Evolutionary conservation across 2,329 filamentous ascomycete genomes (phyloP).

Genomic region (Knufia petricola): DNA sequence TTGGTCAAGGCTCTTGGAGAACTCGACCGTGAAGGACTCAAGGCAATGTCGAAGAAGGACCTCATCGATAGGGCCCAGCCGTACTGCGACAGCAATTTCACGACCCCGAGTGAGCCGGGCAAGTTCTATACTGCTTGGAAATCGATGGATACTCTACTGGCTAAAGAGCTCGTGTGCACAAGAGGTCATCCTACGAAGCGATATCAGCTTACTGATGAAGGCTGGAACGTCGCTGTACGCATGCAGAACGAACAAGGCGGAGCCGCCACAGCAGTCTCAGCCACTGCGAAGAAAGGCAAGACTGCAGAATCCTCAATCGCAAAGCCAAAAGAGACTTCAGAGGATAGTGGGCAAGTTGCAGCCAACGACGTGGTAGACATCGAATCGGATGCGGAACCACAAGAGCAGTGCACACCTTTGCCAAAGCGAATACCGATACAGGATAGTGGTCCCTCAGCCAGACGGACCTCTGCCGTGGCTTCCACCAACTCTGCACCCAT

Average conservation of each 20-base stretch:
- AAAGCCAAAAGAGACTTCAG: neutral
- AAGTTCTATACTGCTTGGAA: conserved; percentile 74
- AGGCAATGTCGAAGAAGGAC: conserved; percentile 57
- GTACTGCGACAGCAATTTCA: conserved; percentile 65
- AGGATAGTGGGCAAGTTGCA: too few relatives aligned
- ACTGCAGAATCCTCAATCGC: neutral
- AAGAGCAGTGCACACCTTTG: neutral
- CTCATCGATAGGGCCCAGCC: conserved; percentile 61
- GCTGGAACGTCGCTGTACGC: conserved; percentile 62
- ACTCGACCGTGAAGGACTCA: conserved; percentile 44
- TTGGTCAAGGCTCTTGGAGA: conserved; percentile 58
- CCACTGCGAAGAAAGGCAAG: neutral
- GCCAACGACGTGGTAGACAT: neutral
- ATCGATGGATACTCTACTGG: conserved; percentile 65
- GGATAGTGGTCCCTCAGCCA: conserved; percentile 7
- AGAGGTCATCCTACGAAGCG: conserved; percentile 57
- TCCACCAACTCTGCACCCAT: conserved; percentile 34
- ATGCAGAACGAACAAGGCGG: conserved; percentile 10
- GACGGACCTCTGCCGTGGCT: neutral
- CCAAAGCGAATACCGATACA: conserved; percentile 7
- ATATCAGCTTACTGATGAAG: conserved; percentile 66
- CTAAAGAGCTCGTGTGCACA: conserved; percentile 65
- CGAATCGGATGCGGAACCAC: neutral
- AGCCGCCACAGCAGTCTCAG: neutral
- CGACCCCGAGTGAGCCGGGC: conserved; percentile 54